phyloP scores from a whole-genome alignment of 2,329 filamentous ascomycete genomes.

The Saccharata proteae region DNA sequence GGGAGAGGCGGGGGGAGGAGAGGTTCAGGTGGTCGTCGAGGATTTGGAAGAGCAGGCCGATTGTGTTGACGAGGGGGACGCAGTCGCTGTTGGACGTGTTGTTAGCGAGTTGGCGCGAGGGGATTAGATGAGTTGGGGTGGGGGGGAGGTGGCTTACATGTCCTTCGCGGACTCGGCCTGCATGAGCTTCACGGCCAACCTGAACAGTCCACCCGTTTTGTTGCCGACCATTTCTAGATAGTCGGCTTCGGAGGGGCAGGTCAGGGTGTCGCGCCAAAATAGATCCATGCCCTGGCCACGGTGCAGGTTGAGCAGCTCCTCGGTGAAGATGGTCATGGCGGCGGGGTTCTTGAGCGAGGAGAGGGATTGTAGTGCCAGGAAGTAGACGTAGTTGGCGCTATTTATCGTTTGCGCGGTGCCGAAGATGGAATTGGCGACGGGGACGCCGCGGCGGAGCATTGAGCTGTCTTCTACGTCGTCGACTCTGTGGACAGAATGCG shows the following conservation, averaged over 20 bases:
- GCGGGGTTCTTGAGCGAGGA: slow-evolving; percentile 54
- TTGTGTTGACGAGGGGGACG: slow-evolving; percentile 70
- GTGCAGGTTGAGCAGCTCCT: slow-evolving; percentile 76
- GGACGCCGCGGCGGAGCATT: slow-evolving; percentile 61
- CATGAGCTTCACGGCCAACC: slow-evolving; percentile 78
- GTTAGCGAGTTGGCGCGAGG: slow-evolving; percentile 1
- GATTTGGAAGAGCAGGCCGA: slow-evolving; percentile 83
- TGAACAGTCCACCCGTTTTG: slow-evolving; percentile 81
- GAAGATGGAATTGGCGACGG: slow-evolving; percentile 75
- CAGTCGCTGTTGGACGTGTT: slow-evolving; percentile 43
- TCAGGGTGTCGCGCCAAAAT: slow-evolving; percentile 77
- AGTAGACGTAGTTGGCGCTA: slow-evolving; percentile 82
- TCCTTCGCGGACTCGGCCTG: slow-evolving; percentile 52
- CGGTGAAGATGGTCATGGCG: slow-evolving; percentile 60
- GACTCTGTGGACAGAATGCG: slow-evolving; percentile 32
- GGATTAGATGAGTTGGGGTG: slow-evolving; percentile 1
- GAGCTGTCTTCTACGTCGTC: slow-evolving; percentile 84
- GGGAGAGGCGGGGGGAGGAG: slow-evolving; percentile 23
- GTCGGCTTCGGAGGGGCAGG: slow-evolving; percentile 74
- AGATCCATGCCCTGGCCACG: slow-evolving; percentile 84
- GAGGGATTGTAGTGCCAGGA: slow-evolving; percentile 64
- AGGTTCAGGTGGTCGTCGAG: slow-evolving; percentile 92
- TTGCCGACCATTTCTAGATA: slow-evolving; percentile 92
- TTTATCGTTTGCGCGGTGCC: slow-evolving; percentile 84
- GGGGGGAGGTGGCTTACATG: slow-evolving; percentile 21